Conservation (phyloP, 768 basidiomycete species). For the Vararia minispora region DNA sequence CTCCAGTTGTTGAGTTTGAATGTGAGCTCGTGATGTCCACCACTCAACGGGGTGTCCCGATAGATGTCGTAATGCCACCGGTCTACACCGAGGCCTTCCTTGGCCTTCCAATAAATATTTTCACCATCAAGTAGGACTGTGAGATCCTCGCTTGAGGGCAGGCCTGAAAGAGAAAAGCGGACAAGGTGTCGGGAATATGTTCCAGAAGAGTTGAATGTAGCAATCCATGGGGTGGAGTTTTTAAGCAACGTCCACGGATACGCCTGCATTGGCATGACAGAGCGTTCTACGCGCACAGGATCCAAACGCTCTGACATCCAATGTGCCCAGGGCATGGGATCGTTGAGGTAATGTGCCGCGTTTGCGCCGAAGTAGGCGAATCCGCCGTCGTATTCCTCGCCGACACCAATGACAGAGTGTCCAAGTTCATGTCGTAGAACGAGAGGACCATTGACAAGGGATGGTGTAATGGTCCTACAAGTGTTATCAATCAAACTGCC, state of each 20-base stretch:
- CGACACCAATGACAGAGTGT: conserved; percentile 68
- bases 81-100: conserved; percentile 47
- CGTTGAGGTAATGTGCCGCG: conserved; percentile 32
- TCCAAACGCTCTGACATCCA: conserved; percentile 36
- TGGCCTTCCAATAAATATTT: conserved; percentile 49
- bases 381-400: conserved; percentile 80
- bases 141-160: conserved; percentile 44
- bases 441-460: conserved; percentile 58
- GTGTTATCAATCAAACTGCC: too few species aligned
- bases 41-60: conserved; percentile 26
- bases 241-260: conserved; percentile 74
- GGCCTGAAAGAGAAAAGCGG: conserved; percentile 63
- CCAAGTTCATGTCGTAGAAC: conserved; percentile 74
- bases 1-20: conserved; percentile 42
- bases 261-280: conserved; percentile 62
- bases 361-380: conserved; percentile 64
- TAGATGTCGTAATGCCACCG: conserved; percentile 68
- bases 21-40: conserved; percentile 45
- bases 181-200: conserved; percentile 48
- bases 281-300: conserved; percentile 43
- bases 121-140: conserved; percentile 48
- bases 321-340: conserved; percentile 52
- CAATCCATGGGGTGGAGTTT: conserved; percentile 44
- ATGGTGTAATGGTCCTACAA: conserved; percentile 62
- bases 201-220: conserved; percentile 53